Evolutionary conservation across 2,329 filamentous ascomycete genomes (phyloP), one percentile per base, ranked within the genome.

Genomic region (Colletotrichum zoysiae): DNA sequence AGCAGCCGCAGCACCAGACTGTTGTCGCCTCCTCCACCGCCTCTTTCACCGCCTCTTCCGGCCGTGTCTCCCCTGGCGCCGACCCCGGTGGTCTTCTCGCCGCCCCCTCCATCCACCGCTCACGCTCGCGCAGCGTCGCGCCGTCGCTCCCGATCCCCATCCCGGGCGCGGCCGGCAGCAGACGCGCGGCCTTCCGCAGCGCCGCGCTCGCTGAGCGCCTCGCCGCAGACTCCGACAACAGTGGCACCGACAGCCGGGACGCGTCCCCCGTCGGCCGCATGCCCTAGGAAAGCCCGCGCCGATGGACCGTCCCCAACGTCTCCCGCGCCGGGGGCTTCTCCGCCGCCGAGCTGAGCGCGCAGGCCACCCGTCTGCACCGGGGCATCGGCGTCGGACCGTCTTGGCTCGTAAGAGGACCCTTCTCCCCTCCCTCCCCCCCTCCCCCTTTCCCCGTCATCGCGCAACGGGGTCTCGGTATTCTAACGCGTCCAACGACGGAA

Each of bases 261-360:
- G 33, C 26, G 12, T 57, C 51, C 2, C 59, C 59, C 2, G 16
- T 16, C 64, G 51, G 23, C 18, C 59, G 65, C 30, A 16, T 40
- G 33, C 69, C 69, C 38, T 71, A 71, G 69, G 69, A 63, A 3
- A 23, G 69, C 44, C 57, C 65, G 35, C 69, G 69, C 35, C 69
- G 69, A 14, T 56, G 65, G 46, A 67, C 69, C n/a, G 53, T 67
- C 53, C 68, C 69, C 69, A 58, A 71, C 51, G 59, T 64, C n/a
- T 67, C 64, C 5, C 69, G 65, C 30, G 40, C 69, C 1, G 69
- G 69, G 0, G 69, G 69, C 12, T 68, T 3, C 69, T 71, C 69
- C 26, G 23, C 53, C 3, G 58, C 30, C 11, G 69, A 71, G 58
- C n/a, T 71, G 26, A 51, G 50, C 23, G 65, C 65, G 0, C 51